Base-by-base conservation (phyloP, 306 rosid species). In the Glycyrrhiza uralensis region DNA sequence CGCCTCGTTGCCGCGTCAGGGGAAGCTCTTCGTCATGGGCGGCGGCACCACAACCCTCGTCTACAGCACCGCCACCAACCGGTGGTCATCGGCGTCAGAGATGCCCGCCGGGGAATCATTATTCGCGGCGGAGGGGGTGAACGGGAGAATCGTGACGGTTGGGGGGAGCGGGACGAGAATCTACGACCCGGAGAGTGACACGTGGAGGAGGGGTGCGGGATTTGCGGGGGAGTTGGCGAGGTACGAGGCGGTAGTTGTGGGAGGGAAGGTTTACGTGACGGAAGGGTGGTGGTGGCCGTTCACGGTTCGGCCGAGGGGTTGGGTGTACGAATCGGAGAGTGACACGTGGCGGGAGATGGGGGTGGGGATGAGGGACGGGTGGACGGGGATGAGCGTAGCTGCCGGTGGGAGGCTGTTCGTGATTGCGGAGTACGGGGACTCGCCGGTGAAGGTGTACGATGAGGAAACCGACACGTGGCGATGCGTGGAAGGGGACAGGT, bases 211-310 rank as follows among this genome's bases (percentile, higher is more conserved):
- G 0, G 74, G 73, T 0, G 63, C 68, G 7, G 29, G 9, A n/a
- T 18, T 78, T 7, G 74, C 59, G 0, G 28, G 4, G 7, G 70
- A 72, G 6, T 17, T 76, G 0, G 66, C 18, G 18, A 75, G 69
- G 33, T 85, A 72, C 30, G 84, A 81, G 36, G 68, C 83, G 18
- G 84, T 73, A 0, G 88, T 52, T 59, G 42, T 50, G 4, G 82
- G 79, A 0, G 76, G 79, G n/a, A 83, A n/a, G 61, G n/a, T 90
- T 47, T 88, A 72, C 47, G 82, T 88, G 1, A 90, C 94, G 22
- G 94, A 90, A 29, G 96, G 96, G 32, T 90, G 94, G 96, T 49
- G 81, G 70, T 90, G 94, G 96, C 92, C 94, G 2, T 86, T 88
- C 12, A 74, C 33, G 76, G 30, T 41, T 5, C 58, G 85, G 6